A percentile compares a stretch with the other conserved stretches of the same genome.
Conservation (phyloP, 192 early-diverging fungal genomes). For the Martensiomyces pterosporus region DNA sequence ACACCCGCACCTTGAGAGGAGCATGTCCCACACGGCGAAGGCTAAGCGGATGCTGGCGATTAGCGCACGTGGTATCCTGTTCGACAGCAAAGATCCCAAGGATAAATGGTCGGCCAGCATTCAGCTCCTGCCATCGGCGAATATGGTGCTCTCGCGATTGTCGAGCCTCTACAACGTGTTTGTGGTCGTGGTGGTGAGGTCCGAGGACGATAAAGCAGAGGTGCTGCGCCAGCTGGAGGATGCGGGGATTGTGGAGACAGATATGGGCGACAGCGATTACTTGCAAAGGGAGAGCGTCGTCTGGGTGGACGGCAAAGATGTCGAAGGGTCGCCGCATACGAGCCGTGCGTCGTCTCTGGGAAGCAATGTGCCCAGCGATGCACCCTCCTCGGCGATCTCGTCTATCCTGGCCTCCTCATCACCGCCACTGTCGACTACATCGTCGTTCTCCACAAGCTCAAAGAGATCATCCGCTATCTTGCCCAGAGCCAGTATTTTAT, state of each 20-base stretch:
- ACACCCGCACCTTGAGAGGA: slow-evolving; percentile 1
- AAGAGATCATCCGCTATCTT: too few relatives aligned
- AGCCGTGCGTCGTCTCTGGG: too few relatives aligned
- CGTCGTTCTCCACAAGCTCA: too few relatives aligned
- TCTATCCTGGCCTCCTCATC: slow-evolving; percentile 11
- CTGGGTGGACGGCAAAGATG: slow-evolving; percentile 17
- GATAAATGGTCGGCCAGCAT: slow-evolving; percentile 19
- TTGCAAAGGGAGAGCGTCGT: slow-evolving; percentile 18
- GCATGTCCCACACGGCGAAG: slow-evolving; percentile 1
- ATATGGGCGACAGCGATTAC: neutral
- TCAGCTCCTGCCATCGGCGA: neutral
- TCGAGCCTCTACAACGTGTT: slow-evolving; percentile 12
- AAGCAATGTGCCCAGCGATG: slow-evolving; percentile 5
- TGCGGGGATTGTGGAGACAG: neutral
- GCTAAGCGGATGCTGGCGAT: slow-evolving; percentile 9
- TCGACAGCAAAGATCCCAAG: slow-evolving; percentile 4
- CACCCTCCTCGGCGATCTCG: slow-evolving; percentile 15
- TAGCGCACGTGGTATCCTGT: slow-evolving; percentile 25
- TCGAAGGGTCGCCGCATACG: too few relatives aligned
- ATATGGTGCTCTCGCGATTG: slow-evolving; percentile 3
- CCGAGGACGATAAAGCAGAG: neutral
- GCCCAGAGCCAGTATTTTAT: slow-evolving; percentile 9
- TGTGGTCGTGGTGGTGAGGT: slow-evolving; percentile 15
- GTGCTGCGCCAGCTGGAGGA: slow-evolving; percentile 2
- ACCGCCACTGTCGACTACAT: too few relatives aligned